phyloP scores from a whole-genome alignment of 2,329 filamentous ascomycete genomes.

The Fusarium duplospermum region DNA sequence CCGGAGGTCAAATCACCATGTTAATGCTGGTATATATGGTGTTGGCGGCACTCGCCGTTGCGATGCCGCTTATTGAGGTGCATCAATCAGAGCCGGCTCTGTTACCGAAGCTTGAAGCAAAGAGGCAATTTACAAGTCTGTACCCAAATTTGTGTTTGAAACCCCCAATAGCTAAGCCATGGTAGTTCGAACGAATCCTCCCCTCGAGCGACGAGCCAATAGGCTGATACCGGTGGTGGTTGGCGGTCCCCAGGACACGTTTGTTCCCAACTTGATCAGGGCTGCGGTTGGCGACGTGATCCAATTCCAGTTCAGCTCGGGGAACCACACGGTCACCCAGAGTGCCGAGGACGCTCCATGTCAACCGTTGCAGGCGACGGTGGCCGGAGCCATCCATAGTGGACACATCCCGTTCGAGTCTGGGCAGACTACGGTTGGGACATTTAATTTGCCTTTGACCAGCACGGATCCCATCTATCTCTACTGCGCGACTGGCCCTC shows the following conservation, averaged over 20 bases:
- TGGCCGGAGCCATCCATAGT: conserved; percentile 51
- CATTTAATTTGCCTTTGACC: conserved; percentile 60
- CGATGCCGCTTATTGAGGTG: conserved; percentile 26
- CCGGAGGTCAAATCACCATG: background rate
- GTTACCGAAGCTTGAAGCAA: background rate
- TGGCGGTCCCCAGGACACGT: conserved; percentile 51
- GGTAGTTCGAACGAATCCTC: conserved; percentile 17
- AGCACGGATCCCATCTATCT: conserved; percentile 59
- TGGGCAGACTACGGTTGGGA: conserved; percentile 53
- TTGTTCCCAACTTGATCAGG: conserved; percentile 51
- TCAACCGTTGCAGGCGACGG: conserved; percentile 50
- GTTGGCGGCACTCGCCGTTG: conserved; percentile 6
- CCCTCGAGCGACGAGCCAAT: conserved; percentile 28
- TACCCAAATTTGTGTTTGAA: background rate
- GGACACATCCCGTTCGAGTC: conserved; percentile 54
- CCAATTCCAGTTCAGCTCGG: conserved; percentile 57
- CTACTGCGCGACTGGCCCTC: conserved; percentile 61
- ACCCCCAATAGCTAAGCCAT: background rate
- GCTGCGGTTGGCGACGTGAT: conserved; percentile 53
- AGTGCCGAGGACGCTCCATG: conserved; percentile 51
- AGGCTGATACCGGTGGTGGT: conserved; percentile 50
- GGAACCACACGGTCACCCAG: conserved; percentile 59
- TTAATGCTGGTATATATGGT: background rate
- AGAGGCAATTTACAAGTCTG: conserved; percentile 17
- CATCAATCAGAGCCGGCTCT: conserved; percentile 4